Evolutionary conservation across 306 rosid species (phyloP).

Genomic region (Adenanthera pavonina): DNA sequence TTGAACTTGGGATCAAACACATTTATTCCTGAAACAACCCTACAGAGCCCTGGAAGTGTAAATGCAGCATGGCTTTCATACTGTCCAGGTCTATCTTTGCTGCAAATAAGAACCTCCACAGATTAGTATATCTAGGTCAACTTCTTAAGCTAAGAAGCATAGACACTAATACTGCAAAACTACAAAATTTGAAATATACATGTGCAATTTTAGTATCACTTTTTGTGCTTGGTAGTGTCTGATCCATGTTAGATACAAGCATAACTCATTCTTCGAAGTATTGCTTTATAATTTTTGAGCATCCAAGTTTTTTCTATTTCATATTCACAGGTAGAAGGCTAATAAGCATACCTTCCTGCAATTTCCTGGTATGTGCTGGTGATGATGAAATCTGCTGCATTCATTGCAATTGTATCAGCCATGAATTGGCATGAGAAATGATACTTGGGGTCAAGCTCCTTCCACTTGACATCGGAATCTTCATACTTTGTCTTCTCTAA

Average conservation of each 20-base stretch:
- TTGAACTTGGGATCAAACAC: conserved; percentile 95
- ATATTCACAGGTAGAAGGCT: background rate
- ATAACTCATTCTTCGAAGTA: background rate
- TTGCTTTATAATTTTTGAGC: background rate
- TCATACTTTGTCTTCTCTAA: conserved; percentile 93
- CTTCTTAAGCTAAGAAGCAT: background rate
- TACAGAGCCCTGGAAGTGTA: conserved; percentile 90
- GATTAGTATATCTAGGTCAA: conserved; percentile 15
- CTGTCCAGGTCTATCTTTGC: conserved; percentile 93
- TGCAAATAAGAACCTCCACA: conserved; percentile 50
- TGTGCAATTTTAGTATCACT: background rate
- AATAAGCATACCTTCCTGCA: conserved; percentile 81
- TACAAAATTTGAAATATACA: background rate
- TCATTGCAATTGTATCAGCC: conserved; percentile 89
- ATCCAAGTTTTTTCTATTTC: background rate
- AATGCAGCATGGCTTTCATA: conserved; percentile 90
- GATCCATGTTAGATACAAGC: background rate
- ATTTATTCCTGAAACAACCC: conserved; percentile 91
- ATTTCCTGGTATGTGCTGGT: conserved; percentile 96
- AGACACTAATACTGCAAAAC: background rate
- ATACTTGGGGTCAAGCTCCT: conserved; percentile 84
- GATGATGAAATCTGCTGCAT: conserved; percentile 88
- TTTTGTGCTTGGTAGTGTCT: background rate
- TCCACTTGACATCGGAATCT: conserved; percentile 91
- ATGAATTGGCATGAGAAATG: conserved; percentile 96